Evolutionary conservation across 2,329 filamentous ascomycete species (phyloP).

Genomic region (Aspergillus caelatus): DNA sequence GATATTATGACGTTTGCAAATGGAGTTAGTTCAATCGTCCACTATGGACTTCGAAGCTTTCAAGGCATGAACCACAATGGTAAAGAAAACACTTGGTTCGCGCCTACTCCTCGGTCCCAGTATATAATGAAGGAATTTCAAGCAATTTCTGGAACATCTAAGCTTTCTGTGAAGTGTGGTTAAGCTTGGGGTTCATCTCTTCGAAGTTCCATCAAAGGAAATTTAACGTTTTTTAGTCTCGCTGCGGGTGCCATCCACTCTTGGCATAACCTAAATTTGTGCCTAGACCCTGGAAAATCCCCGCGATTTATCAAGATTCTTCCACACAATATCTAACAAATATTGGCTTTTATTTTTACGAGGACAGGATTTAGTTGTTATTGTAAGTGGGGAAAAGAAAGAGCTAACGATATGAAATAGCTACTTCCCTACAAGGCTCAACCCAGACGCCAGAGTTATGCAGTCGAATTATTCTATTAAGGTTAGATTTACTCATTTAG

Average conservation of each 20-base stretch:
- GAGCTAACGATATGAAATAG: not conserved
- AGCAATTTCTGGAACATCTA: not conserved
- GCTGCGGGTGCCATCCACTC: not conserved
- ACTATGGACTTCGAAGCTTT: not conserved
- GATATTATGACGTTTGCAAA: constrained; percentile 5
- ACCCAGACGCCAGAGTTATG: too few relatives aligned
- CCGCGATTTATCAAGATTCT: too few relatives aligned
- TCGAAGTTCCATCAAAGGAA: not conserved
- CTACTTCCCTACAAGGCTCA: too few relatives aligned
- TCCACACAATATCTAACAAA: too few relatives aligned
- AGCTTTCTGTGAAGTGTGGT: not conserved
- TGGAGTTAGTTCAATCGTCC: not conserved
- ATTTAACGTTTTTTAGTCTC: not conserved
- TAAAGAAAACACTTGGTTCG: not conserved
- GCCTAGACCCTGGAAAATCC: not conserved
- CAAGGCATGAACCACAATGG: not conserved
- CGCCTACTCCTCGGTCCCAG: not conserved
- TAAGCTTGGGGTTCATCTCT: not conserved
- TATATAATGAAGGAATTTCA: not conserved
- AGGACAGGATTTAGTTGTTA: too few relatives aligned
- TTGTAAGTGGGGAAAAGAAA: too few relatives aligned
- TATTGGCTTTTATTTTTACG: too few relatives aligned
- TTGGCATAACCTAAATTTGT: constrained; percentile 4
- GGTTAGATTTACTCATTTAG: too few relatives aligned
- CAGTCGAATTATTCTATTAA: too few relatives aligned